phyloP scores from a whole-genome alignment of 2,329 filamentous ascomycete genomes.

The Alternaria sp. region DNA sequence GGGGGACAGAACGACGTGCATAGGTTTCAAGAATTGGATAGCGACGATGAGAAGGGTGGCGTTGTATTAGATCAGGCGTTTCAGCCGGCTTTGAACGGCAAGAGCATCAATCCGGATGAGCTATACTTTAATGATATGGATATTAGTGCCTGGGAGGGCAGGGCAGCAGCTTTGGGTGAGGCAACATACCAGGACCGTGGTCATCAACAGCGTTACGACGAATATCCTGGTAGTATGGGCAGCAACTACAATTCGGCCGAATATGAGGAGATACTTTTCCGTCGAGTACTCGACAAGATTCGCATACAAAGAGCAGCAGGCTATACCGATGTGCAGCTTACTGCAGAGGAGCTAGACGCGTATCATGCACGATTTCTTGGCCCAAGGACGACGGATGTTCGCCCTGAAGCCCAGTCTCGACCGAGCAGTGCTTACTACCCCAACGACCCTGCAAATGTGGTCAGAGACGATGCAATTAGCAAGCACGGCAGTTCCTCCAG shows the following conservation, averaged over 20 bases:
- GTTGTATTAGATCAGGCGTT: conserved; percentile 50
- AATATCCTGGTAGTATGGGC: conserved; percentile 47
- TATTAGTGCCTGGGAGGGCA: conserved; percentile 48
- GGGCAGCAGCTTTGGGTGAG: conserved; percentile 55
- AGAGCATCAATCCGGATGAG: conserved; percentile 52
- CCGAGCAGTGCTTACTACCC: conserved; percentile 32
- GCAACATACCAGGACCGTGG: conserved; percentile 56
- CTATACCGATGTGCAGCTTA: conserved; percentile 73
- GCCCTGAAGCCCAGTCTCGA: conserved; percentile 25
- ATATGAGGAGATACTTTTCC: conserved; percentile 77
- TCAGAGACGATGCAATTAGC: conserved; percentile 39
- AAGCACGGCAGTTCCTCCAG: conserved; percentile 37
- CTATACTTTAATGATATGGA: conserved; percentile 58
- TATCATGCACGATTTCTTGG: conserved; percentile 72
- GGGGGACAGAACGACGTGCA: conserved; percentile 53
- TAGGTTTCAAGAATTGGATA: conserved; percentile 72
- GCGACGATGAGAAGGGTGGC: conserved; percentile 56
- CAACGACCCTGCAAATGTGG: conserved; percentile 37
- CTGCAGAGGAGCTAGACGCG: conserved; percentile 78
- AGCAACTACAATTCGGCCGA: conserved; percentile 44
- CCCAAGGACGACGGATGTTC: conserved; percentile 35
- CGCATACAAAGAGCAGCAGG: conserved; percentile 74
- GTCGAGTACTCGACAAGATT: conserved; percentile 80
- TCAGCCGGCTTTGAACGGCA: conserved; percentile 40
- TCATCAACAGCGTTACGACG: conserved; percentile 59